Base-by-base conservation (phyloP, 495 filamentous ascomycete species). In the Hypomontagnella submonticulosa region DNA sequence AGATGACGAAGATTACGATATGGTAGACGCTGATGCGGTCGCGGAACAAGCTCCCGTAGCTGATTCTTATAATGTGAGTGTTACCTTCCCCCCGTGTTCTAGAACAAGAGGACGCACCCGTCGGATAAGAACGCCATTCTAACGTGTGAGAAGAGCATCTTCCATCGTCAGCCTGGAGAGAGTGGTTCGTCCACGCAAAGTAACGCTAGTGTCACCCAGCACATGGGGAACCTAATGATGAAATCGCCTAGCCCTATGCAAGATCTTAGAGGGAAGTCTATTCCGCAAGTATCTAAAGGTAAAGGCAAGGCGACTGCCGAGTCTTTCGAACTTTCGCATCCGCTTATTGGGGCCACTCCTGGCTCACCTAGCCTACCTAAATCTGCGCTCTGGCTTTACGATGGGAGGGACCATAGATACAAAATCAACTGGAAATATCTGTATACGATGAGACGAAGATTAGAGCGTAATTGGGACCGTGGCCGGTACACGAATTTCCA, bases 401-500 rank as follows among this genome's bases (percentile, higher is more conserved):
- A 83, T 50, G 59, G 64, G 20, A 63, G 71, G 3, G 73, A 79
- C 18, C 71, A 70, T 15, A 78, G 79, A 34, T 84, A 83, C 46
- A 85, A 83, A 59, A 71, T 95, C 33, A 92, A 90, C 69, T 95
- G 90, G 89, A 88, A 90, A 42, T 89, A 96, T 71, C 81, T 98
- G 2, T 99, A 95, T 75, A 94, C 92, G 60, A 91, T 97, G 78
- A 87, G 93, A 43, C 83, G 88, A 57, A 83, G 88, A 20, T 80
- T 99, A 18, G 95, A 99, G 74, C 87, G 89, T 4, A 98, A 98
- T 75, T 99, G 95, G 95, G 84, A 90, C 40, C 84, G 87, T 30
- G 93, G 90, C 18, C 87, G 86, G 34, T 97, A 82, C 71, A 87
- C 82, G 4, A 96, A 91, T 63, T 98, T 98, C 73, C 91, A 93